These are phyloP conservation scores for Penicillium chermesinum DNA, from an alignment of 495 filamentous ascomycete species.

Conservation along the genomic window DNA sequence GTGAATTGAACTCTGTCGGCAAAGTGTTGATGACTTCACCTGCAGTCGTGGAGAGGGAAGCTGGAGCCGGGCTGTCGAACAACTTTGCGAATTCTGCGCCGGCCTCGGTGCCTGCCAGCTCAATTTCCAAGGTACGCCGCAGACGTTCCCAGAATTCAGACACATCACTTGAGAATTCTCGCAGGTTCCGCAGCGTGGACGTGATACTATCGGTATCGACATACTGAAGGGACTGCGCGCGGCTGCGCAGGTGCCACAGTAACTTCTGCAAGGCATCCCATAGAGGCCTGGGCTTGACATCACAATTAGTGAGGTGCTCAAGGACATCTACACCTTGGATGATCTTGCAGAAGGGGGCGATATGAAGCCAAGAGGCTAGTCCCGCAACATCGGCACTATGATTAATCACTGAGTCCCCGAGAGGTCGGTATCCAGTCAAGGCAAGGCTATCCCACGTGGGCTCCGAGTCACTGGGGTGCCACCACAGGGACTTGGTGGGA, in stretches of 20 bases:
- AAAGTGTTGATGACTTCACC: constrained; percentile 26
- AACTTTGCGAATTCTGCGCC: constrained; percentile 35
- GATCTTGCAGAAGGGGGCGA: constrained; percentile 53
- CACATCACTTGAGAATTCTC: constrained; percentile 43
- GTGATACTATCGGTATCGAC: constrained; percentile 43
- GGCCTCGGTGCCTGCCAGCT: constrained; percentile 43
- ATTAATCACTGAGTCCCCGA: constrained; percentile 44
- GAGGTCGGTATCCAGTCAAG: constrained; percentile 54
- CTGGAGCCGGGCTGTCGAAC: constrained; percentile 38
- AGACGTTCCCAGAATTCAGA: constrained; percentile 52
- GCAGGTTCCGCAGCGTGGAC: constrained; percentile 37
- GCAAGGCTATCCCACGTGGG: constrained; percentile 69
- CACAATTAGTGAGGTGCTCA: constrained; percentile 44
- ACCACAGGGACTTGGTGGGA: constrained; percentile 59
- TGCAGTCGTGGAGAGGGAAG: background rate
- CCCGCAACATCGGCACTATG: constrained; percentile 50
- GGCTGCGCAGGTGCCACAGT: constrained; percentile 38
- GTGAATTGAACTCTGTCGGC: constrained; percentile 37
- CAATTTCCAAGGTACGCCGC: constrained; percentile 47
- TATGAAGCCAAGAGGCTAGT: constrained; percentile 53
- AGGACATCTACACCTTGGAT: constrained; percentile 47
- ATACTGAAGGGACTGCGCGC: constrained; percentile 32
- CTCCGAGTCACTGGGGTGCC: constrained; percentile 56
- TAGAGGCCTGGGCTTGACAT: constrained; percentile 47
- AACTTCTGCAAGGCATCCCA: constrained; percentile 45